Evolutionary conservation across 2,329 filamentous ascomycete species (phyloP).

Genomic region (Leptographium flavum): DNA sequence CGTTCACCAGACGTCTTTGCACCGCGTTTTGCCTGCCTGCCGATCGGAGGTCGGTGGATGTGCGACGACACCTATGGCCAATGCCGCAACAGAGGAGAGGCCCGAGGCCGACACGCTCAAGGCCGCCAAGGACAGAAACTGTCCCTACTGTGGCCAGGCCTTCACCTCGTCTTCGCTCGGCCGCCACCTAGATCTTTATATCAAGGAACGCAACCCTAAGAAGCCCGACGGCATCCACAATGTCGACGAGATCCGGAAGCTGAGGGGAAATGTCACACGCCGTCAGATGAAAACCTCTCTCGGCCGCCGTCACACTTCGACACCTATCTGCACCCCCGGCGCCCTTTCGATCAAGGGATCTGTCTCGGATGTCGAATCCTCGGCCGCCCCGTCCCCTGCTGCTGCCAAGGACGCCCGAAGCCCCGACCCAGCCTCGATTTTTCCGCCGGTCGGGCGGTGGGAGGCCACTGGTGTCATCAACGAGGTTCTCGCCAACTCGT

Average conservation of each 20-base stretch:
- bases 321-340: slow-evolving; percentile 37
- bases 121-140: slow-evolving; percentile 70
- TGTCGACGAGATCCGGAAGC: slow-evolving; percentile 73
- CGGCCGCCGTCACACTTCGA: slow-evolving; percentile 46
- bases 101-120: slow-evolving; percentile 22
- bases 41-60: background rate
- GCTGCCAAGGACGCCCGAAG: slow-evolving; percentile 28
- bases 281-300: slow-evolving; percentile 60
- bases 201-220: slow-evolving; percentile 86
- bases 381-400: slow-evolving; percentile 19
- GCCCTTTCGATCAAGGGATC: slow-evolving; percentile 25
- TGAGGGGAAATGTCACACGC: slow-evolving; percentile 75
- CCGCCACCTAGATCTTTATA: slow-evolving; percentile 85
- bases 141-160: slow-evolving; percentile 74
- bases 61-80: slow-evolving; percentile 3
- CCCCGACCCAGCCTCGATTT: slow-evolving; percentile 23
- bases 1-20: background rate
- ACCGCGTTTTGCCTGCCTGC: background rate
- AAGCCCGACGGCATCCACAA: slow-evolving; percentile 75
- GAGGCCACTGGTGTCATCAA: slow-evolving; percentile 67
- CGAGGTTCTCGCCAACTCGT: slow-evolving; percentile 43
- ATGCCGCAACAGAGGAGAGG: slow-evolving; percentile 12
- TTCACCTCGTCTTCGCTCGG: slow-evolving; percentile 92
- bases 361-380: slow-evolving; percentile 23
- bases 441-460: slow-evolving; percentile 49